Percentiles rank a stretch among this genome's conserved stretches.
Conservation (phyloP, 2,329 filamentous ascomycete genomes). For the Blastomyces percursus region DNA sequence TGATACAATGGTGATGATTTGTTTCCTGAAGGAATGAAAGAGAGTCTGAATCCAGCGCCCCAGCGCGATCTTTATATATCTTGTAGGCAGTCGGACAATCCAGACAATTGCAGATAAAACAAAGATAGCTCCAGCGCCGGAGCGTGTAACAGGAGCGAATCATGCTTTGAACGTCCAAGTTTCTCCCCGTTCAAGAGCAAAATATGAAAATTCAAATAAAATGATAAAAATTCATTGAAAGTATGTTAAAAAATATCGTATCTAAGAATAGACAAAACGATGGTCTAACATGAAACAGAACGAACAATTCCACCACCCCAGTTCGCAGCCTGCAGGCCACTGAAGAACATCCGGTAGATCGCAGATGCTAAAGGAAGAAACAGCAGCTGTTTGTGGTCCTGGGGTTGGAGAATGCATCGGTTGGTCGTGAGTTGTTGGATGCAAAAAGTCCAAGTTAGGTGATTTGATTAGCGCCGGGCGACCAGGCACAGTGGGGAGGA, state of each 20-base stretch:
- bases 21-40: not conserved
- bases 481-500: too few species aligned
- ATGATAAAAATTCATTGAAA: not conserved
- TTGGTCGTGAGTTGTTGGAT: not conserved
- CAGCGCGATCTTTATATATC: not conserved
- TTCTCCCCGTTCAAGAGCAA: not conserved
- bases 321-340: not conserved
- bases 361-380: slow-evolving; percentile 9
- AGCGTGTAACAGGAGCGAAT: not conserved
- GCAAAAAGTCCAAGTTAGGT: too few species aligned
- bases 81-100: not conserved
- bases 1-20: not conserved
- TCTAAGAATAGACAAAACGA: slow-evolving; percentile 1
- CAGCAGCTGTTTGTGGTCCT: not conserved
- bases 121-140: not conserved
- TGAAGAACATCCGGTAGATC: not conserved
- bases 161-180: not conserved
- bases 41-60: not conserved
- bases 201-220: too few species aligned
- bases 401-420: not conserved
- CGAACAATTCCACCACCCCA: not conserved
- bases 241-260: not conserved
- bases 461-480: not conserved
- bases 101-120: not conserved
- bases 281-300: not conserved